Conservation (phyloP, 2,329 filamentous ascomycete genomes). For the Arthrobotrys pseudoclavata region DNA sequence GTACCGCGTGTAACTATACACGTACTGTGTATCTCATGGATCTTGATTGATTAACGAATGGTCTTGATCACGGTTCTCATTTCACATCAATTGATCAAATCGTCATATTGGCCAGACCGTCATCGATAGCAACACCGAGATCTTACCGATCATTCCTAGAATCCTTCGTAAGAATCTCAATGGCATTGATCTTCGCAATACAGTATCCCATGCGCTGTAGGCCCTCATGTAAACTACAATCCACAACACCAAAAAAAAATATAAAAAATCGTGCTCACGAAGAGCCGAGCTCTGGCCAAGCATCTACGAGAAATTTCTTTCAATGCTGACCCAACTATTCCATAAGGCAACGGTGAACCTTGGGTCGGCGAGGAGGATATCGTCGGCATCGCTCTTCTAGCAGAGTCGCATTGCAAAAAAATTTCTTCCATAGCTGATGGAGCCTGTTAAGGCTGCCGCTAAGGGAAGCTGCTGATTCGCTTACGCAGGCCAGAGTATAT, state of each 20-base stretch:
- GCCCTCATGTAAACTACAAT: not conserved
- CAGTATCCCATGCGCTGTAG: not conserved
- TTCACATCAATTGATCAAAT: not conserved
- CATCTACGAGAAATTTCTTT: conserved; percentile 26
- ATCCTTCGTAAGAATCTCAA: not conserved
- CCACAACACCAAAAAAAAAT: not conserved
- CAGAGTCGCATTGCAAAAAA: conserved; percentile 23
- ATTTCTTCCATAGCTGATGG: conserved; percentile 2
- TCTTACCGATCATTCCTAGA: not conserved
- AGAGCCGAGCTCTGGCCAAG: conserved; percentile 34
- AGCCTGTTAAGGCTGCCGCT: conserved; percentile 17
- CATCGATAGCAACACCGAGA: not conserved
- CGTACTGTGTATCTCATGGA: not conserved
- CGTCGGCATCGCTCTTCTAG: conserved; percentile 37
- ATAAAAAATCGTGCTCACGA: not conserved
- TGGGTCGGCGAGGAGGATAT: conserved; percentile 59
- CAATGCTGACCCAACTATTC: conserved; percentile 1
- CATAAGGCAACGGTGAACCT: conserved; percentile 49
- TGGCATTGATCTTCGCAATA: not conserved
- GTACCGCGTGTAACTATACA: not conserved
- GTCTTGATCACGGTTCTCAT: not conserved
- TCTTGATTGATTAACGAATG: not conserved
- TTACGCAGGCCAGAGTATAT: conserved; percentile 49
- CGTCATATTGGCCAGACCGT: not conserved
- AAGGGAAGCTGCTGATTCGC: conserved; percentile 50